Percentiles rank a stretch among this genome's conserved stretches.
Evolutionary conservation across 768 basidiomycete genomes (phyloP).

Genomic region (Exidia glandulosa): DNA sequence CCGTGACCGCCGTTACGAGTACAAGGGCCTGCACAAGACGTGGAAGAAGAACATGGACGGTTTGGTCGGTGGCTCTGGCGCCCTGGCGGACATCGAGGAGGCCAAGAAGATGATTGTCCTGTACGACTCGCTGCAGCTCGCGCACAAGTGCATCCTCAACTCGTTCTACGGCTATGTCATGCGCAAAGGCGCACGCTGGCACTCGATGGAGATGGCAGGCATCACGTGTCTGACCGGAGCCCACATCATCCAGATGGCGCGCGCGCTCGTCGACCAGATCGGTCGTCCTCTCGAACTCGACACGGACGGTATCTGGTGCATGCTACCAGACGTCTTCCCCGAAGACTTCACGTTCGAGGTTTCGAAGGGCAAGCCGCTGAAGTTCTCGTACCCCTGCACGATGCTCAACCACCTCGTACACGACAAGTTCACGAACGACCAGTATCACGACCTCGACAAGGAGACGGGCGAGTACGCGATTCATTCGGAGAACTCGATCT

Average conservation of each 20-base stretch:
- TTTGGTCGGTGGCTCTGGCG: slow-evolving; percentile 50
- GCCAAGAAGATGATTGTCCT: slow-evolving; percentile 98
- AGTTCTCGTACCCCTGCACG: slow-evolving; percentile 94
- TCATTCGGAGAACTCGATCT: slow-evolving; percentile 95
- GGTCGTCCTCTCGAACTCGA: slow-evolving; percentile 95
- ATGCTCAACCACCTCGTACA: slow-evolving; percentile 99
- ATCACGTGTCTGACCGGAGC: slow-evolving; percentile 98
- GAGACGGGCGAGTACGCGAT: slow-evolving; percentile 76
- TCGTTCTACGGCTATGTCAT: slow-evolving; percentile 99
- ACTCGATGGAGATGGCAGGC: slow-evolving; percentile 99
- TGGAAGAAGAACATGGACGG: slow-evolving; percentile 98
- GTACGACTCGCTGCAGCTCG: slow-evolving; percentile 96
- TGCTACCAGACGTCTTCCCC: slow-evolving; percentile 96
- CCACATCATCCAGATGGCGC: slow-evolving; percentile 97
- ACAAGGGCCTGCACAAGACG: slow-evolving; percentile 95
- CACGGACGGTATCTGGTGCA: slow-evolving; percentile 99
- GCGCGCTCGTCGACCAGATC: slow-evolving; percentile 93
- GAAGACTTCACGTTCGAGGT: slow-evolving; percentile 97
- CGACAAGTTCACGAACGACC: slow-evolving; percentile 91
- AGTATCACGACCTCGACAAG: slow-evolving; percentile 87
- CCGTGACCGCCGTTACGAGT: slow-evolving; percentile 95
- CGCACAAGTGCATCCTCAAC: slow-evolving; percentile 99
- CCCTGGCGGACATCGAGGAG: slow-evolving; percentile 83
- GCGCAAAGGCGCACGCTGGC: slow-evolving; percentile 98
- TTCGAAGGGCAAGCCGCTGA: slow-evolving; percentile 72